Percentiles rank a stretch among this genome's conserved stretches.
Conservation (phyloP, 179 eudicot genomes). For the Silene vulgaris region DNA sequence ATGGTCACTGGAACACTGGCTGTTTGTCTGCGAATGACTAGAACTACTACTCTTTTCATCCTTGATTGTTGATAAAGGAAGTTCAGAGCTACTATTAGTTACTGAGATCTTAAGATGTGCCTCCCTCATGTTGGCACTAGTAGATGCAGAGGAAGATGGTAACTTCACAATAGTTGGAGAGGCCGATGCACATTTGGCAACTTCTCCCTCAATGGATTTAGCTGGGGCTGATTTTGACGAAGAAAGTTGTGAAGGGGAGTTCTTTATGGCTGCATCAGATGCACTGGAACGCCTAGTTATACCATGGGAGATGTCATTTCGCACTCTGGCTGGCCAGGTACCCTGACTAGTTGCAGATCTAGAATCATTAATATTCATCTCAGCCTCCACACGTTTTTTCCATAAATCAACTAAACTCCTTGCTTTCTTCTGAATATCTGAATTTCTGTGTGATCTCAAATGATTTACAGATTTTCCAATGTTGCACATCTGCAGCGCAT, state of each 20-base stretch:
- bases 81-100: conserved; percentile 36
- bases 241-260: conserved; percentile 38
- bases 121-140: conserved; percentile 32
- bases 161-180: conserved; percentile 32
- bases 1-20: conserved; percentile 71
- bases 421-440: conserved; percentile 87
- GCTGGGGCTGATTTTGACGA: conserved; percentile 42
- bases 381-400: conserved; percentile 97
- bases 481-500: conserved; percentile 74
- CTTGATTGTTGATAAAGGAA: conserved; percentile 39
- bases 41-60: conserved; percentile 83
- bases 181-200: conserved; percentile 33
- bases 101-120: conserved; percentile 23
- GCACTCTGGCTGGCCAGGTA: conserved; percentile 59
- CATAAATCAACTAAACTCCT: conserved; percentile 84
- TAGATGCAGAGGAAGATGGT: conserved; percentile 30
- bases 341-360: conserved; percentile 49
- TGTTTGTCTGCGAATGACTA: conserved; percentile 67
- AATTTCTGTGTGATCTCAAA: conserved; percentile 64
- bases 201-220: conserved; percentile 44
- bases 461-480: conserved; percentile 92
- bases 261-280: conserved; percentile 43
- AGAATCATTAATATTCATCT: conserved; percentile 64
- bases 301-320: conserved; percentile 52
- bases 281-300: conserved; percentile 43